Base-by-base conservation (phyloP, 768 basidiomycete species). In the Suillus sp. region DNA sequence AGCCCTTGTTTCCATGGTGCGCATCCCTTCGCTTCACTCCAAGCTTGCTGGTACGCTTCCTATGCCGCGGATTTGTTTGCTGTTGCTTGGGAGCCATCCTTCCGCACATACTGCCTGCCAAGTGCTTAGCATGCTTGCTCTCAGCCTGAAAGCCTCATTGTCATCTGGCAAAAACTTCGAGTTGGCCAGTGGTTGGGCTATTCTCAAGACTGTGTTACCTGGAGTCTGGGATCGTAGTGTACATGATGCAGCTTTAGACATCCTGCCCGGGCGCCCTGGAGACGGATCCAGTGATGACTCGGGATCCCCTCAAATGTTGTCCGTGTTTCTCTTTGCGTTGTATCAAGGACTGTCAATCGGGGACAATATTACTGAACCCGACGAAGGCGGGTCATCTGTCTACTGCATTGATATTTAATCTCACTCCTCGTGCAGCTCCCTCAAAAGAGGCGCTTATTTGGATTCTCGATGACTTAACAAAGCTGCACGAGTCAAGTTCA, bases 81-180 rank as follows among this genome's bases (percentile, higher is more conserved):
- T 96, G 18, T 84, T 96, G 47, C 84, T 97, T 8, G 91, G 93
- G 3, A 85, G 88, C 45, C 83, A 82, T n/a, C 92, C 95, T 2
- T 78, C 91, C 0, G 69, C 83, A 13, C 71, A 79, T 40, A 82
- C 89, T 50, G 83, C 84, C 13, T 78, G 83, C 32, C 84, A 87
- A 65, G 80, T 93, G 45, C 78, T 93, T 1, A 75, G 75, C 1
- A 75, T 95, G 22, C 80, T 93, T 10, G 79, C 79, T 2, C 78
- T 88, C 60, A 83, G 87, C 63, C 78, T 89, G 34, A 75, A 75
- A 18, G 73, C 79, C 34, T 86, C 87, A 0, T 70, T 82, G 11
- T 83, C 87, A 2, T 97, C 95, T 77, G 83, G 78, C 53, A 81
- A 89, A 61, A 94, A 92, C 68, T 94, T 96, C 67, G 95, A 96